Percentiles rank a stretch among this genome's conserved stretches.
These are phyloP conservation scores for Dothideomycetes sp. DNA, from an alignment of 2,329 filamentous ascomycete genomes.

Conservation along the genomic window DNA sequence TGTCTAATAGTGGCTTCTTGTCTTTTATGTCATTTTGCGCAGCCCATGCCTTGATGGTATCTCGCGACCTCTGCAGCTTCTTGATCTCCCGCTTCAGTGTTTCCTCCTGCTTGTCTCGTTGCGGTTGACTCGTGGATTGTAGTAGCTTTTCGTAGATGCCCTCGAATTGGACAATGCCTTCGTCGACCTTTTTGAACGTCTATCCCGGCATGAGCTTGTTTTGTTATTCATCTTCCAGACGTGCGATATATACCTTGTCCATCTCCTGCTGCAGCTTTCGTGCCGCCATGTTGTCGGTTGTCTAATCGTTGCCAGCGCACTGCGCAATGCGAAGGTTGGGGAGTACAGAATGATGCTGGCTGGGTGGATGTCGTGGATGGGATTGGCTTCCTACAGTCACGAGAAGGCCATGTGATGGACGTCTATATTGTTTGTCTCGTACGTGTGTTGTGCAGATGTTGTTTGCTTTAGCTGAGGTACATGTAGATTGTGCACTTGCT, in stretches of 20 bases:
- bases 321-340: not conserved
- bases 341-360: slow-evolving; percentile 2
- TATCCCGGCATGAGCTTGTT: no score
- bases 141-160: slow-evolving; percentile 97
- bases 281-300: slow-evolving; percentile 62
- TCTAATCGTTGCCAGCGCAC: not conserved
- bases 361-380: slow-evolving; percentile 2
- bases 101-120: slow-evolving; percentile 97
- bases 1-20: slow-evolving; percentile 87
- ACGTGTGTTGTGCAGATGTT: no score
- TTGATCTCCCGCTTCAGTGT: slow-evolving; percentile 99
- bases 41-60: slow-evolving; percentile 99
- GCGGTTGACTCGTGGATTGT: slow-evolving; percentile 79
- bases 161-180: slow-evolving; percentile 88
- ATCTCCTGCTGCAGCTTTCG: slow-evolving; percentile 97
- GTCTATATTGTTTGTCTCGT: no score
- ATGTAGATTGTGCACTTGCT: no score
- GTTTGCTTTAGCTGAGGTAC: no score
- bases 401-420: no score
- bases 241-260: no score
- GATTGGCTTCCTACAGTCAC: no score
- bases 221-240: no score
- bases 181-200: slow-evolving; percentile 87
- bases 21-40: slow-evolving; percentile 99
- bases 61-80: slow-evolving; percentile 92